Evolutionary conservation across 129 eudicot species (phyloP).

Genomic region (Flaveria robusta): DNA sequence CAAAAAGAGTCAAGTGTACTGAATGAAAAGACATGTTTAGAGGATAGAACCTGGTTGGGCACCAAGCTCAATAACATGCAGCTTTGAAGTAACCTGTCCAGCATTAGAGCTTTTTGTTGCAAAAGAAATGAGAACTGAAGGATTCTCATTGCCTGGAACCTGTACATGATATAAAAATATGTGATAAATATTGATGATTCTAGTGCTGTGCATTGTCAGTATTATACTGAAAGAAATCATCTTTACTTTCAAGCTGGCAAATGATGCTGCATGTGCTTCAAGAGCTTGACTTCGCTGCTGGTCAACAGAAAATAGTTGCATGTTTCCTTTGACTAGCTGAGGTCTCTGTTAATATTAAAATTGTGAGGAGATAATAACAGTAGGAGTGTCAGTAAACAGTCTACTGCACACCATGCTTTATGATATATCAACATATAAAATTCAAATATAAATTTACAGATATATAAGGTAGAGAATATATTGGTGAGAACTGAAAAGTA

Average conservation of each 20-base stretch:
- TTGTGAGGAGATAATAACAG: conserved; percentile 7
- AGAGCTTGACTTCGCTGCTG: conserved; percentile 99
- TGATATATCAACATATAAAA: neutral
- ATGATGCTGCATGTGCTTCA: conserved; percentile 99
- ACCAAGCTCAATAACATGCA: conserved; percentile 97
- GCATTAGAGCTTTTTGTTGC: conserved; percentile 94
- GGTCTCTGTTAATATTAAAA: conserved; percentile 55
- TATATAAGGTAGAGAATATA: neutral
- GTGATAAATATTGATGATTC: conserved; percentile 18
- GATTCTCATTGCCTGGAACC: conserved; percentile 97
- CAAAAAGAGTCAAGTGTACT: neutral
- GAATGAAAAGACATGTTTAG: conserved; percentile 8
- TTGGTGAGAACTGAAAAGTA: neutral
- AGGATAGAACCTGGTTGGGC: conserved; percentile 85
- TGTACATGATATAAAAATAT: conserved; percentile 34
- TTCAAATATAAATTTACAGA: neutral
- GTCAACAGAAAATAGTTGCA: conserved; percentile 97
- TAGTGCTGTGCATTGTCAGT: neutral
- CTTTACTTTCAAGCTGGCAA: conserved; percentile 78
- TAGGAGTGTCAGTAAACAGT: neutral
- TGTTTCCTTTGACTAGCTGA: conserved; percentile 92
- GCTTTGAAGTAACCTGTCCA: conserved; percentile 87
- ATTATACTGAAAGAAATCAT: conserved; percentile 8
- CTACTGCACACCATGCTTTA: conserved; percentile 1
- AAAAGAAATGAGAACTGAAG: conserved; percentile 80